Base-by-base conservation (phyloP, 495 filamentous ascomycete species). In the Xylaria scruposa region DNA sequence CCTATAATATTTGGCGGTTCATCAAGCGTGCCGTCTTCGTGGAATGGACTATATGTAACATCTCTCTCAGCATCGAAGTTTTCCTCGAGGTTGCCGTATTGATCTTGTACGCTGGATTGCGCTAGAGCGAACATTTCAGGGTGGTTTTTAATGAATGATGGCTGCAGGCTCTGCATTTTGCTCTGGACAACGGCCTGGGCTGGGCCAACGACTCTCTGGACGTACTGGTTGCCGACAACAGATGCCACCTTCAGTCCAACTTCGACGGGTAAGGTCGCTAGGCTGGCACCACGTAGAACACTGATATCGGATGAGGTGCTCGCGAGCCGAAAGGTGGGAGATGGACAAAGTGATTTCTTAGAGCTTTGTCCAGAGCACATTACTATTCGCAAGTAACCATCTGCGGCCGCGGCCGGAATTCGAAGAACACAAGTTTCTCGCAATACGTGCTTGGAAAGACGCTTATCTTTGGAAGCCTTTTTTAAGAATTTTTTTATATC, bases 361-460 rank as follows among this genome's bases (percentile, higher is more conserved):
- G 74, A 74, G 31, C 49, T 69, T 74, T 68, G 78, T 3, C 87
- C 88, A 2, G 83, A 77, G 71, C 90, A 91, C 19, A 92, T 82
- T 2, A 91, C 85, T 7, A 92, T 76, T 46, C 90, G 88, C 61
- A 90, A 90, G 74, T 93, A 93, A 0, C 90, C 91, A 76, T 93
- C 91, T 0, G 83, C 83, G 0, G 88, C 87, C 7, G 87, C 85
- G 29, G 85, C 86, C 0, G 91, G 90, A 24, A 93, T 90, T 6
- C 90, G 83, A 4, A 91, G 81, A 9, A 92, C 85, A 9, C 85
- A 86, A 0, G 91, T 92, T 74, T 92, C 88, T 10, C 90, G 84
- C 4, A 88, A 73, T 0, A 78, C 67, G 72, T 92, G 90, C 9
- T 78, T 82, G 40, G 85, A 79, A 33, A 77, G 47, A 3, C 81